These are phyloP conservation scores for Trichoderma atrobrunneum DNA, from an alignment of 2,329 filamentous ascomycete species.

Conservation along the genomic window DNA sequence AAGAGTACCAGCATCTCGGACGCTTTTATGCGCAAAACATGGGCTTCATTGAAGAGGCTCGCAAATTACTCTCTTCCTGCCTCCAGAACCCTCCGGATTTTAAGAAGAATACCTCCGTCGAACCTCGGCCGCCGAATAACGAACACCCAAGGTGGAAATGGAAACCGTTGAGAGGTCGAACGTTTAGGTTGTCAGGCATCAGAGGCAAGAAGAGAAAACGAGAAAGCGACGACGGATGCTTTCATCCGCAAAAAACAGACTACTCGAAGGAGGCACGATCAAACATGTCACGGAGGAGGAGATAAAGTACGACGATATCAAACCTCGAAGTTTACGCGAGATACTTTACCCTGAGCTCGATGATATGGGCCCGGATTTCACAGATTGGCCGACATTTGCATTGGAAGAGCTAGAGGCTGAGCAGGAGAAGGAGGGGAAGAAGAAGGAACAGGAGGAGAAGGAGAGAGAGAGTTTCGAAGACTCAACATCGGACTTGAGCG, in stretches of 20 bases:
- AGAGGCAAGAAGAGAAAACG: not conserved
- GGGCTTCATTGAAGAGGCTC: not conserved
- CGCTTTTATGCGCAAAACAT: not conserved
- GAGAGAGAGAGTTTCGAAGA: not conserved
- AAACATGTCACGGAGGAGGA: not conserved
- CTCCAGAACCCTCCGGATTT: not conserved
- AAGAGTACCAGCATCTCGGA: no score
- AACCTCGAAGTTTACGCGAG: not conserved
- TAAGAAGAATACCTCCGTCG: no score
- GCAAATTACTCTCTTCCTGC: not conserved
- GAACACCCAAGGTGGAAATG: slow-evolving; percentile 24
- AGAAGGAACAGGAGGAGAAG: not conserved
- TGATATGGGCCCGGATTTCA: not conserved
- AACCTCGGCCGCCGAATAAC: not conserved
- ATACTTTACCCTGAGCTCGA: not conserved
- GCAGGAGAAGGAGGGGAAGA: not conserved
- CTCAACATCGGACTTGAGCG: not conserved
- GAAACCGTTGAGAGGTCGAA: not conserved
- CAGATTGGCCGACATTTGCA: not conserved
- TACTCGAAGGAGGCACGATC: not conserved
- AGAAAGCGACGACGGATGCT: not conserved
- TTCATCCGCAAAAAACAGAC: not conserved
- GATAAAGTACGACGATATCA: not conserved
- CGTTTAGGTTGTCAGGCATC: not conserved
- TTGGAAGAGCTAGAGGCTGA: not conserved